A percentile compares a stretch with the other conserved stretches of the same genome.
Evolutionary conservation across 192 early-diverging fungal genomes (phyloP).

Genomic region (Entomortierella beljakovae): DNA sequence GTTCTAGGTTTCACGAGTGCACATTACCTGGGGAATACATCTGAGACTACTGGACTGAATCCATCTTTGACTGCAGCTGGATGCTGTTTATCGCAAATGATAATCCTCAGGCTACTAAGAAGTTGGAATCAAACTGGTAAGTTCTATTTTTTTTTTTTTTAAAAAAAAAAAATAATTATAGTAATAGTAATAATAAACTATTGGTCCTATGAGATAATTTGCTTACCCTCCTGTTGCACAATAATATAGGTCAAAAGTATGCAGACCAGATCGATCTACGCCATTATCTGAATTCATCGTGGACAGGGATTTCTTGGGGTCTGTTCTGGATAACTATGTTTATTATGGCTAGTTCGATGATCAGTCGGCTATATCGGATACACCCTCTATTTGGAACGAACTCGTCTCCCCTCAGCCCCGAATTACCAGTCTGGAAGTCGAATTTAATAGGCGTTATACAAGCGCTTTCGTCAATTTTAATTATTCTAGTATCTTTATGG

Average conservation of each 20-base stretch:
- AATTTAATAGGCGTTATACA: slow-evolving; percentile 12
- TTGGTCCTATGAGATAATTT: background rate
- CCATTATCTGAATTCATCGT: slow-evolving; percentile 51
- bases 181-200: too few relatives aligned
- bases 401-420: background rate
- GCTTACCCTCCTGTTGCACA: background rate
- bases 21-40: slow-evolving; percentile 14
- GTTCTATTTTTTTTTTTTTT: too few relatives aligned
- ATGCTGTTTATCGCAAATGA: slow-evolving; percentile 45
- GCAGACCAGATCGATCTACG: slow-evolving; percentile 61
- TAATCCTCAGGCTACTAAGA: slow-evolving; percentile 52
- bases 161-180: too few relatives aligned
- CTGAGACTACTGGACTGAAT: background rate
- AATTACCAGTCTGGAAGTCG: slow-evolving; percentile 9
- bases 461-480: slow-evolving; percentile 1
- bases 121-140: slow-evolving; percentile 63
- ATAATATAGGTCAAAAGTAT: slow-evolving; percentile 55
- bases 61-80: slow-evolving; percentile 2
- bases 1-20: slow-evolving; percentile 58
- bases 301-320: slow-evolving; percentile 41
- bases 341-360: slow-evolving; percentile 3
- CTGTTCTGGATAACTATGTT: slow-evolving; percentile 30
- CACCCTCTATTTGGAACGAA: background rate
- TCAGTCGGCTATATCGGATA: background rate
- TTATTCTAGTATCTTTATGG: slow-evolving; percentile 27